Evolutionary conservation across 2,329 filamentous ascomycete genomes (phyloP), one percentile per base, ranked within the genome.

Genomic region (Aureobasidium sp.): DNA sequence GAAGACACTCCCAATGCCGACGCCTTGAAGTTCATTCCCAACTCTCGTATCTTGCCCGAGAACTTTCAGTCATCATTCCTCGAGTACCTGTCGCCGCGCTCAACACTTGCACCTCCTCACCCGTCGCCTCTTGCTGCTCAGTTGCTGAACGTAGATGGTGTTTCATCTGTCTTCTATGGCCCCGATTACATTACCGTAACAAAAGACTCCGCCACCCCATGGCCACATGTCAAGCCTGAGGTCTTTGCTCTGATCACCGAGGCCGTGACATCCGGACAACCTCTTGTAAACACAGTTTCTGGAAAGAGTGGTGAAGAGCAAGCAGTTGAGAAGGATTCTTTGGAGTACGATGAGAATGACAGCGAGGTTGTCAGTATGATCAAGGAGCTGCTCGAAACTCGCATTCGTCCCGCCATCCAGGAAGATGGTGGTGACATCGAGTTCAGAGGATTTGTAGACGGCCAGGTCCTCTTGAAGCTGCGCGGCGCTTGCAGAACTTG

Each of bases 371-470:
- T 99, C 9, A 89, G 91, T 63, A 97, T 97, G 94, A 97, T 99
- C 77, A 96, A 97, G 79, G 94, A 99, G 77, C 79, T 99, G 36
- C 81, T 99, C 39, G 94, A 99, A 76, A 99, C 94, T 29, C 83
- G 94, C 65, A 96, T 99, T 71, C 84, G 94, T 47, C 94, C 94
- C 0, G 90, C 93, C 0, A 99, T 99, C 66, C 94, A 97, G 75
- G 94, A 97, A 74, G 94, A 99, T 68, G 94, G 94, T 52, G 94
- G 94, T 50, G 94, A 99, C 73, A 97, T 99, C 70, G 94, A 99
- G 74, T 95, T 93, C 74, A 82, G 90, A 20, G 93, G 93, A 0
- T 97, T 97, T 70, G 57, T 64, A 3, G 83, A 91, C 68, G 94
- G 94, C 0, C 84, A 88, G 65, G 94, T 75, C 1, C 62, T 74